Evolutionary conservation across 2,329 filamentous ascomycete species (phyloP).

Genomic region (Plenodomus tracheiphilus): DNA sequence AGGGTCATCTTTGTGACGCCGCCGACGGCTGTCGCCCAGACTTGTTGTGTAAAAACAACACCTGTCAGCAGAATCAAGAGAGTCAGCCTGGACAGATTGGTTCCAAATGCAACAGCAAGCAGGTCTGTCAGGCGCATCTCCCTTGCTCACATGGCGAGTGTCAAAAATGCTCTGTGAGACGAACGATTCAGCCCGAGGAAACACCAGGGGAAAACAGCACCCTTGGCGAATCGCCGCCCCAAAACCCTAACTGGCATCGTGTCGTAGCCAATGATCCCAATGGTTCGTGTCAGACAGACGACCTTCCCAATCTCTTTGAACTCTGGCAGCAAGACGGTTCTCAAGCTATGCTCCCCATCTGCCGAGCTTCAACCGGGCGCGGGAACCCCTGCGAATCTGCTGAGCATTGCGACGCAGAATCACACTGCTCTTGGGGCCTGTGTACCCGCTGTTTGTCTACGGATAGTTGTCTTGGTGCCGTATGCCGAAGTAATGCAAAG

Average conservation of each 20-base stretch:
- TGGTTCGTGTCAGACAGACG: constrained; percentile 24
- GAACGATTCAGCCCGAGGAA: constrained; percentile 13
- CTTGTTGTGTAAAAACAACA: constrained; percentile 38
- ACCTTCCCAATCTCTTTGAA: constrained; percentile 13
- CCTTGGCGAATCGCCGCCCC: background rate
- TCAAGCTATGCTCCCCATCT: constrained; percentile 4
- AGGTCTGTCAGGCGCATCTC: constrained; percentile 32
- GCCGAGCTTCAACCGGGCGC: constrained; percentile 10
- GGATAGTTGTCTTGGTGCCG: constrained; percentile 28
- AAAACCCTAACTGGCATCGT: constrained; percentile 3
- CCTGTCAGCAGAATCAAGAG: constrained; percentile 25
- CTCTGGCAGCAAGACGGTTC: background rate
- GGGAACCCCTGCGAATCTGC: constrained; percentile 29
- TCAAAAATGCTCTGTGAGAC: constrained; percentile 19
- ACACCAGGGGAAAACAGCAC: constrained; percentile 1
- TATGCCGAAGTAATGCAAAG: constrained; percentile 30
- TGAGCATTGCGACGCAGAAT: constrained; percentile 27
- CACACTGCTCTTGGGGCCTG: constrained; percentile 34
- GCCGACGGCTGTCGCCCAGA: constrained; percentile 31
- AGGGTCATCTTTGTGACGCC: constrained; percentile 33
- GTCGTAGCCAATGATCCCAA: constrained; percentile 13
- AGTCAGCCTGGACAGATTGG: constrained; percentile 32
- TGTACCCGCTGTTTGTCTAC: constrained; percentile 24
- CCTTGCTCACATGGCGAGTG: constrained; percentile 26
- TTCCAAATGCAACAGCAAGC: constrained; percentile 31